phyloP scores from a whole-genome alignment of 768 basidiomycete species.

The Suillus placidus region DNA sequence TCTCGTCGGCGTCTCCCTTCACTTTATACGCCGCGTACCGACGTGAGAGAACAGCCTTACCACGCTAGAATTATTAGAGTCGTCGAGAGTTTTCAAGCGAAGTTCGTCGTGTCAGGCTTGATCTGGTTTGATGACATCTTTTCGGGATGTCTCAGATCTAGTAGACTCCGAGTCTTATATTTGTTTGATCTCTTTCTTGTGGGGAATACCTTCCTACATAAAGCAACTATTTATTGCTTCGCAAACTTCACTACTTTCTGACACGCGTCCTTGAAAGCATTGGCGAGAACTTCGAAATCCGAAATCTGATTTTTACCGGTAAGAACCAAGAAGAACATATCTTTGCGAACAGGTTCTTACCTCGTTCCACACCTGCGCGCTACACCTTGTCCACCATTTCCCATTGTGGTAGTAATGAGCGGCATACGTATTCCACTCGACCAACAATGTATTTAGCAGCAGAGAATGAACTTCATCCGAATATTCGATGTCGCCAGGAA shows the following conservation, averaged over 20 bases:
- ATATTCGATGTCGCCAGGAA: constrained; percentile 29
- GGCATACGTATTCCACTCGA: constrained; percentile 23
- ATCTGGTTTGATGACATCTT: background rate
- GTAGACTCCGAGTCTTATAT: background rate
- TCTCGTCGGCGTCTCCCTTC: background rate
- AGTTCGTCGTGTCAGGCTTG: background rate
- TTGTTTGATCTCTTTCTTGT: background rate
- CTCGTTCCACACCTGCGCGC: constrained; percentile 37
- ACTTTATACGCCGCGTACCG: background rate
- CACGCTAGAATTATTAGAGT: background rate
- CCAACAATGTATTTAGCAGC: constrained; percentile 21
- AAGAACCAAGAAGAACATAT: background rate
- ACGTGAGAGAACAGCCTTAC: background rate
- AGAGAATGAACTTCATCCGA: constrained; percentile 18
- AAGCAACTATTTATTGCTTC: background rate
- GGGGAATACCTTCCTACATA: background rate
- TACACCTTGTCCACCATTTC: constrained; percentile 37
- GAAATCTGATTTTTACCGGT: constrained; percentile 25
- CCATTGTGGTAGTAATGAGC: constrained; percentile 27
- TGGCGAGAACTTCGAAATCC: constrained; percentile 33
- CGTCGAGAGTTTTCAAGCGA: background rate
- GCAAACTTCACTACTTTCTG: constrained; percentile 19
- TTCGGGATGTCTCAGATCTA: background rate
- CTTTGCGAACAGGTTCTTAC: constrained; percentile 15
- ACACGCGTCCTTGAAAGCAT: constrained; percentile 29